These are phyloP conservation scores for Amanita polypyramis DNA, from an alignment of 768 basidiomycete genomes.

Conservation along the genomic window DNA sequence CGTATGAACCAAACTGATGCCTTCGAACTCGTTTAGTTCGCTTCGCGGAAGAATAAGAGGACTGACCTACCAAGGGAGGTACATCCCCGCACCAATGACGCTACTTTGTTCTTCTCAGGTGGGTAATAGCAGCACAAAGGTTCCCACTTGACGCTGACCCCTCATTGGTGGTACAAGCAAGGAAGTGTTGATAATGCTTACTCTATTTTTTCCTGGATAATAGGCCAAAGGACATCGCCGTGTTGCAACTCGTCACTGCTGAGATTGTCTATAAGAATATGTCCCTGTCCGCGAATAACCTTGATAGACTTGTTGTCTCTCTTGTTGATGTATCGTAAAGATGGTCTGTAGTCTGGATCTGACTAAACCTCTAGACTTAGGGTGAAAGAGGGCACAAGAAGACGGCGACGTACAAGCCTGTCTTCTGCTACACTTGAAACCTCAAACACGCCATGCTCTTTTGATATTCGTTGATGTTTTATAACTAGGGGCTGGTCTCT, in stretches of 20 bases:
- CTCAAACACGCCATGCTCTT: constrained; percentile 44
- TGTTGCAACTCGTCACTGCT: constrained; percentile 34
- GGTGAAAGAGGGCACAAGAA: constrained; percentile 4
- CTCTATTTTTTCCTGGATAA: neutral
- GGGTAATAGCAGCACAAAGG: constrained; percentile 39
- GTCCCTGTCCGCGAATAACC: constrained; percentile 27
- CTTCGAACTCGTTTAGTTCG: constrained; percentile 20
- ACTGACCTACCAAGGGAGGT: constrained; percentile 39
- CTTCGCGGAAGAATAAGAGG: neutral
- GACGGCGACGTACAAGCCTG: constrained; percentile 38
- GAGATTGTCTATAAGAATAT: constrained; percentile 24
- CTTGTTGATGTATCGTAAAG: constrained; percentile 34
- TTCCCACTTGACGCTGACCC: constrained; percentile 38
- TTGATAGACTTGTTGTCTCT: constrained; percentile 33
- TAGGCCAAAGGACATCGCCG: constrained; percentile 18
- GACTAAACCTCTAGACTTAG: constrained; percentile 26
- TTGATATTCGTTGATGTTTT: constrained; percentile 55
- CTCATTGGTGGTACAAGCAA: neutral
- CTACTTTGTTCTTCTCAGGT: constrained; percentile 22
- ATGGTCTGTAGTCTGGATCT: constrained; percentile 38
- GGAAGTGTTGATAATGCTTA: neutral
- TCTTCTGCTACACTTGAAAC: constrained; percentile 42
- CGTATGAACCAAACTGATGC: constrained; percentile 42
- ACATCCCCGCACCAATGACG: constrained; percentile 31
- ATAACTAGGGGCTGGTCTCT: constrained; percentile 42